phyloP scores from a whole-genome alignment of 768 basidiomycete species.

The Auricularia sp. region DNA sequence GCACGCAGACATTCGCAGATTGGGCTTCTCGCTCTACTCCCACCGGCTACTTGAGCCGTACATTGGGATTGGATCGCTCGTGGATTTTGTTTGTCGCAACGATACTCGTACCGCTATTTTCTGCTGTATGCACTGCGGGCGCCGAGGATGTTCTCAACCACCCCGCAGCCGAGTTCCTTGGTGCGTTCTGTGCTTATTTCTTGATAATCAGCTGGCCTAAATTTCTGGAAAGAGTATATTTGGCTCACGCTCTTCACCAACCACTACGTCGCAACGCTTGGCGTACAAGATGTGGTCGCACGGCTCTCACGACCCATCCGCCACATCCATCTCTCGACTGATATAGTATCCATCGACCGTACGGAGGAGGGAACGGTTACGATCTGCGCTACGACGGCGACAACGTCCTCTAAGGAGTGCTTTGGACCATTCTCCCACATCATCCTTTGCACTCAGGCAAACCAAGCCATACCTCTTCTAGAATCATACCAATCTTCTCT shows the following conservation, averaged over 20 bases:
- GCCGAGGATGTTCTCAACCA: constrained; percentile 43
- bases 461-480: constrained; percentile 47
- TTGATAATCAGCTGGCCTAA: neutral
- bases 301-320: constrained; percentile 36
- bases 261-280: constrained; percentile 56
- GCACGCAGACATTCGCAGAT: constrained; percentile 34
- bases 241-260: constrained; percentile 56
- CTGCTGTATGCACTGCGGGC: constrained; percentile 62
- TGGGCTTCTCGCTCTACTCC: constrained; percentile 41
- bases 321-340: constrained; percentile 45
- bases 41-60: constrained; percentile 28
- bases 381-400: constrained; percentile 28
- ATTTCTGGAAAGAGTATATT: constrained; percentile 45
- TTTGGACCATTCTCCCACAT: constrained; percentile 53
- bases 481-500: constrained; percentile 35
- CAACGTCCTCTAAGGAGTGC: constrained; percentile 16
- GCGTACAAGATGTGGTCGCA: constrained; percentile 49
- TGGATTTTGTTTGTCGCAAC: constrained; percentile 46
- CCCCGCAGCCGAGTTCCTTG: constrained; percentile 57
- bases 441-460: constrained; percentile 67
- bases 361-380: constrained; percentile 27
- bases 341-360: constrained; percentile 36
- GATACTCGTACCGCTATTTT: constrained; percentile 56
- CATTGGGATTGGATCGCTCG: constrained; percentile 36
- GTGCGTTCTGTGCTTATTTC: constrained; percentile 27